Evolutionary conservation across 768 basidiomycete genomes (phyloP), one percentile per base, ranked within the genome.

Genomic region (Auricularia sp.): DNA sequence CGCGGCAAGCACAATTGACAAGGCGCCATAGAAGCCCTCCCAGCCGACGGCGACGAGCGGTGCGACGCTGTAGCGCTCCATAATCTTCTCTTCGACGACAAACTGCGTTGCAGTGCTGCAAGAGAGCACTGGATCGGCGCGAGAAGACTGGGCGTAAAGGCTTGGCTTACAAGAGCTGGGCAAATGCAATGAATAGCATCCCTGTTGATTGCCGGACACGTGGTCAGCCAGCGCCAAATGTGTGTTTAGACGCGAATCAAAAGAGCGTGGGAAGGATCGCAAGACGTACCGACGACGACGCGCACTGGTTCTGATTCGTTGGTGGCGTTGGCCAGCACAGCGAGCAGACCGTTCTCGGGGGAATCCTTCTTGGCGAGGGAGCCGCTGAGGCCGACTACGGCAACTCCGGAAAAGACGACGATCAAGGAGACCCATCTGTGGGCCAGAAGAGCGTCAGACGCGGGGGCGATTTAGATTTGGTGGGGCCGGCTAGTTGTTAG

Each of bases 1-100:
- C 78, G 97, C 82, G 68, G 86, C 82, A 54, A 92, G 68, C 47
- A 94, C 70, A 70, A 97, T 88, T 35, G 91, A 89, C 69, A 90
- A 68, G 21, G 87, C 78, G 65, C 97, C 97, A 72, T 96, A 98
- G 66, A 95, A 79, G 54, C 97, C 97, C 77, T 99, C 97, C 67
- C 83, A 91, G 29, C 95, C 94, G 67, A 98, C 97, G 11, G 96
- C 95, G 65, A 94, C 84, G 44, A 98, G 82, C 14, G 97, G 96
- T 58, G 86, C 84, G 47, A 98, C 88, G 39, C 85, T 80, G 79
- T 96, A 95, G 61, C 83, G 84, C 71, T 85, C 79, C 89, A 98
- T 87, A 70, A 98, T 94, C 79, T 91, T 95, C 78, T 98, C 96
- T 81, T 98, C 97, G 16, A 97, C 82, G 56, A 98, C 95, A 72